Base-by-base conservation (phyloP, 1,139 yeast species). In the Kodamaea sp. region DNA sequence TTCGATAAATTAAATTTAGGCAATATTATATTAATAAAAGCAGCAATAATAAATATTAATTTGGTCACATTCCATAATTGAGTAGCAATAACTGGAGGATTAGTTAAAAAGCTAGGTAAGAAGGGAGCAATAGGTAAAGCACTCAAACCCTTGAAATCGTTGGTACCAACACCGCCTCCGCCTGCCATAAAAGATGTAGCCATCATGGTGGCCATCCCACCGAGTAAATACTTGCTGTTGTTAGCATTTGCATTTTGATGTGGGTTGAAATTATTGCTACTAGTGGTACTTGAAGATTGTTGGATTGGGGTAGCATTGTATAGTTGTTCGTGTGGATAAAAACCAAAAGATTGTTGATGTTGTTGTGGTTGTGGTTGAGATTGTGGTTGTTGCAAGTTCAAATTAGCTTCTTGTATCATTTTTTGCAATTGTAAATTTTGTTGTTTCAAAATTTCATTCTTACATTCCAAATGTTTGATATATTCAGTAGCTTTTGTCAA, bases 401-500 rank as follows among this genome's bases (percentile, higher is more conserved):
- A 32, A 31, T 42, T 49, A 2, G 54, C 49, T 22, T 48, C 50
- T 23, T 48, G 59, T 36, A 65, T 57, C 46, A 69, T 49, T 38
- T 59, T 61, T 47, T 72, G 76, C 48, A 84, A 64, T 30, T 67
- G 70, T 5, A 65, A 55, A 49, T 80, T 75, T 52, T 86, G 90
- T 40, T 70, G 66, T 45, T 62, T 66, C 49, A 86, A 67, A 11
- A 63, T 50, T 2, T 70, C 75, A 57, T 87, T 87, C 52, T 84
- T 84, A 39, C 64, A 62, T 55, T 89, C 95, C 55, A 90, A 70
- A 61, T 89, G 96, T 50, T 77, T 74, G 52, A 90, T 89, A 55
- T 89, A 90, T 60, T 89, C 97, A 2, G 94, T 85, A 5, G 97
- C 96, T 57, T 89, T 87, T 36, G 88, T 77, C 47, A 90, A 71